phyloP scores from a whole-genome alignment of 1,139 yeast species.

The Pichia inconspicua region DNA sequence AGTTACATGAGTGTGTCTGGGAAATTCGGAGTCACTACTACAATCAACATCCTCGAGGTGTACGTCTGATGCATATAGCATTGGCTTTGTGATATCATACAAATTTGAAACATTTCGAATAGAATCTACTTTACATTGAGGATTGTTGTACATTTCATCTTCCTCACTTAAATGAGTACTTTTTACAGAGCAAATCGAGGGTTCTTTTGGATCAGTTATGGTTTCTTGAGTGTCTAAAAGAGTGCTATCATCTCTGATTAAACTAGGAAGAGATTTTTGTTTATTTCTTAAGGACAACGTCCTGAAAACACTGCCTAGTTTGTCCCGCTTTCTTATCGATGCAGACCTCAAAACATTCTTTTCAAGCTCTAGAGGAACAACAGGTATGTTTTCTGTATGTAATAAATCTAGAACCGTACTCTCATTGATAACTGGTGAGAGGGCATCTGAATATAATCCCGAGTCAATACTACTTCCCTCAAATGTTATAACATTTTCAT shows the following conservation, averaged over 20 bases:
- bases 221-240: neutral
- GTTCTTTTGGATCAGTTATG: neutral
- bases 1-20: neutral
- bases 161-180: too few species aligned
- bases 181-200: too few species aligned
- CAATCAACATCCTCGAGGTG: too few species aligned
- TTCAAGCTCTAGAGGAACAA: neutral
- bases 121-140: too few species aligned
- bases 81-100: conserved; percentile 4
- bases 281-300: conserved; percentile 6
- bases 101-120: neutral
- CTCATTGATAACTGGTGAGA: conserved; percentile 5
- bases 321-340: neutral
- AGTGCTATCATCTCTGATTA: neutral
- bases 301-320: conserved; percentile 2
- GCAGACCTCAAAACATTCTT: neutral
- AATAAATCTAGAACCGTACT: conserved; percentile 4
- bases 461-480: conserved; percentile 6
- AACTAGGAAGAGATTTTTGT: neutral
- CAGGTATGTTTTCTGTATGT: neutral
- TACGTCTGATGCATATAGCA: neutral
- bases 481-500: neutral
- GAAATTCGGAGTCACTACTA: neutral
- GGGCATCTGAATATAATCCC: neutral
- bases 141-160: too few species aligned